Evolutionary conservation across 768 basidiomycete species (phyloP), one percentile per base, ranked within the genome.

Genomic region (Kwoniella bestiolae): DNA sequence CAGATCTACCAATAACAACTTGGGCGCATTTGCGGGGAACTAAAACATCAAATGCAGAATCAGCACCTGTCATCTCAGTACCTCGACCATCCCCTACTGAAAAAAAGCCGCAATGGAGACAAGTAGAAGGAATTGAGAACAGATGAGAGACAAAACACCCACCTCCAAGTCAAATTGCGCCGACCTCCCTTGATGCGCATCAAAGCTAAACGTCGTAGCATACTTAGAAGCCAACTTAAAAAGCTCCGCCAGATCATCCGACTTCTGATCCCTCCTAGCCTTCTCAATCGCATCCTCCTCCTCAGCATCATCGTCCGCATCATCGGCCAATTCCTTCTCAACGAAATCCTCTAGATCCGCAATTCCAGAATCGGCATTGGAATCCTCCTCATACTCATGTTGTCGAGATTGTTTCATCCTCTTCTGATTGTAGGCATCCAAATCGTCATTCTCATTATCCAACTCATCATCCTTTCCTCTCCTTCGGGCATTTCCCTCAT

Each of bases 1-100:
- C 67, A 99, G 88, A 51, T 94, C 95, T 52, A 98, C 92, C 46
- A 99, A 85, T 23, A 99, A 84, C 34, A 99, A 85, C 81, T 98
- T 98, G 11, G 94, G 94, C 79, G 93, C 89, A 73, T 91, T 88
- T 47, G 90, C 86, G 11, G 86, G 84, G 83, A 98, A 94, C 93
- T 98, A 66, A n/a, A 56, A 53, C 47, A 21, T 7, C 59, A 46
- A 47, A 31, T 6, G 38, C 23, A 3, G 18, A 11, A 41, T 41
- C 38, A 41, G 38, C 38, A 41, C 8, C 38, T n/a, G n/a, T n/a
- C n/a, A n/a, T n/a, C n/a, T n/a, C n/a, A 41, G 5, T 41, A 41
- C 2, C 18, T 41, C 18, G 5, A 11, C 38, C 38, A 41, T 18
- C 7, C 11, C 38, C 38, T 41, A 21, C 47, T 49, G 47, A 49